These are phyloP conservation scores for Acacia confusa DNA, from an alignment of 306 rosid species.

Conservation along the genomic window DNA sequence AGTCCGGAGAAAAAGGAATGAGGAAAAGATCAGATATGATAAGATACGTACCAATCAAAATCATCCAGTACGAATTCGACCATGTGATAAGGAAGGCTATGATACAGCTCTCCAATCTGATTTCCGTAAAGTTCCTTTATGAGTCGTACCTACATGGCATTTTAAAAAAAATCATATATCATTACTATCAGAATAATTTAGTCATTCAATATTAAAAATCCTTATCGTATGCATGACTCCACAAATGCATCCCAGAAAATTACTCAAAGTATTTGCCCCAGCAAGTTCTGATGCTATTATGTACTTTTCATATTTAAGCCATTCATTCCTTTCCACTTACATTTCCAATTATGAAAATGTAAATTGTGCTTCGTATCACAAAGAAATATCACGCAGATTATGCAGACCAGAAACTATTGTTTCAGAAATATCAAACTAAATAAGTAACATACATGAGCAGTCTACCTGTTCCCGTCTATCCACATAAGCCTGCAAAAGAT, in stretches of 20 bases:
- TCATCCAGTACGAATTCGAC: conserved; percentile 67
- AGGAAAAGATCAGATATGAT: conserved; percentile 15
- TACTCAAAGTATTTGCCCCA: too few species aligned
- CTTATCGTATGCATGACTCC: neutral
- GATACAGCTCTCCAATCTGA: conserved; percentile 77
- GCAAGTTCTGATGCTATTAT: too few species aligned
- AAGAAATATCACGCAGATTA: conserved; percentile 7
- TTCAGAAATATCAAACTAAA: conserved; percentile 27
- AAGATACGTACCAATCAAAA: conserved; percentile 71
- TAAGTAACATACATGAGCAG: conserved; percentile 36
- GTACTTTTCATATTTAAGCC: neutral
- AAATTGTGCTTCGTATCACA: conserved; percentile 21
- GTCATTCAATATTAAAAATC: neutral
- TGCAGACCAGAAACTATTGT: conserved; percentile 14
- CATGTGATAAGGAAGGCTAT: conserved; percentile 84
- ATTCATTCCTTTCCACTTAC: neutral
- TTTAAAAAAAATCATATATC: conserved; percentile 15
- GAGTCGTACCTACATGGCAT: conserved; percentile 74
- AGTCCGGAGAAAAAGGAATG: neutral
- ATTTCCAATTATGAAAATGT: neutral
- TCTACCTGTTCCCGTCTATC: conserved; percentile 97
- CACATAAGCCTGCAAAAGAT: conserved; percentile 91
- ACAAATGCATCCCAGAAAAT: neutral
- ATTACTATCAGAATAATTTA: conserved; percentile 25
- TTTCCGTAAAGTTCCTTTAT: conserved; percentile 93